These are phyloP conservation scores for Murraya koenigii DNA, from an alignment of 345 rosid species.

Conservation along the genomic window DNA sequence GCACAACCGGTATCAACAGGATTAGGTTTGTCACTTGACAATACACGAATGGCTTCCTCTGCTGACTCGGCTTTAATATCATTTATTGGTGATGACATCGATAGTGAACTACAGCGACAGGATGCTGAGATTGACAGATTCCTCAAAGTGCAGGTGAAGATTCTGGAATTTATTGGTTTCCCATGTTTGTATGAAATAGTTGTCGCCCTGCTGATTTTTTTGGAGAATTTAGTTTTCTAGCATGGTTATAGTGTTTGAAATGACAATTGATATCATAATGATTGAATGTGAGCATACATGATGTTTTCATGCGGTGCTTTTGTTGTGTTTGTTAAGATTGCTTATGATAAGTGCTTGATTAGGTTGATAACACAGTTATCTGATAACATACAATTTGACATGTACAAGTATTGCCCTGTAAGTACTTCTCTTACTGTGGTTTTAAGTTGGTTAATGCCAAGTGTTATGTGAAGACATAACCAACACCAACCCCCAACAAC, in stretches of 20 bases:
- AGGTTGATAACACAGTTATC: neutral
- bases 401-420: neutral
- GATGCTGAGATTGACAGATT: conserved; percentile 69
- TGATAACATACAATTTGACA: neutral
- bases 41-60: conserved; percentile 53
- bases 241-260: neutral
- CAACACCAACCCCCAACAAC: too few relatives aligned
- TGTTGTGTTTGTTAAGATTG: neutral
- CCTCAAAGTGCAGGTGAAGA: conserved; percentile 72
- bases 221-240: neutral
- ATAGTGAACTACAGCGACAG: conserved; percentile 59
- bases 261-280: neutral
- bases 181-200: neutral
- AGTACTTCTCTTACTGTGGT: neutral
- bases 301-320: neutral
- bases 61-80: conserved; percentile 64
- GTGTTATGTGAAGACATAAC: neutral
- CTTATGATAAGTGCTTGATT: neutral
- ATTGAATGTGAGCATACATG: neutral
- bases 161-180: neutral
- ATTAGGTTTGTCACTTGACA: conserved; percentile 74
- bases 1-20: conserved; percentile 77
- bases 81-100: conserved; percentile 59
- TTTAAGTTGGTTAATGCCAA: neutral
- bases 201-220: neutral